Evolutionary conservation across 768 basidiomycete genomes (phyloP).

Genomic region (Zangia roseola): DNA sequence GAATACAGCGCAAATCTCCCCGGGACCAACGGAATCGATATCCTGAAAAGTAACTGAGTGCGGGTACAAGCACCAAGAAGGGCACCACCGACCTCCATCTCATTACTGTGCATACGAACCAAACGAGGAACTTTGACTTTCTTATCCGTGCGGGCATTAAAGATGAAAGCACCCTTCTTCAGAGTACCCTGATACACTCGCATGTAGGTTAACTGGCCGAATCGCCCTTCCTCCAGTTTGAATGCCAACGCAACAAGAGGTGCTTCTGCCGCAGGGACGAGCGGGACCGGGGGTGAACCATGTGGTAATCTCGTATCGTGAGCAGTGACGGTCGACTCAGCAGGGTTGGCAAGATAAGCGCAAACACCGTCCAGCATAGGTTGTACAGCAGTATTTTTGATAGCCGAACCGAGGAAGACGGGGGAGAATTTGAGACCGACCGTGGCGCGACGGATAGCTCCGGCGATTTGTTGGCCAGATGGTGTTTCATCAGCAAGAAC

Average conservation of each 20-base stretch:
- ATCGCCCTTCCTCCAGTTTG: constrained; percentile 97
- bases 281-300: constrained; percentile 64
- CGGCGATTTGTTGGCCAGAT: constrained; percentile 66
- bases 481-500: constrained; percentile 84
- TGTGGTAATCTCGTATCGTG: constrained; percentile 75
- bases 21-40: constrained; percentile 89
- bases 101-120: constrained; percentile 97
- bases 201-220: constrained; percentile 98
- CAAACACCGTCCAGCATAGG: constrained; percentile 93
- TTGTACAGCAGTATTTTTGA: constrained; percentile 96
- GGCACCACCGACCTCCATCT: constrained; percentile 81
- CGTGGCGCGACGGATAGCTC: constrained; percentile 88
- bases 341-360: constrained; percentile 88
- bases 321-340: constrained; percentile 75
- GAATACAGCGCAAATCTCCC: constrained; percentile 99
- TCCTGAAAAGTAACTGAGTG: constrained; percentile 51
- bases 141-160: constrained; percentile 93
- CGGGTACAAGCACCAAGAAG: neutral
- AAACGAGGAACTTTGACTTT: constrained; percentile 94
- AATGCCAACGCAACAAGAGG: constrained; percentile 94
- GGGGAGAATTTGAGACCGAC: constrained; percentile 89
- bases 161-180: constrained; percentile 82
- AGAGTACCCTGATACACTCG: constrained; percentile 94
- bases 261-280: constrained; percentile 80
- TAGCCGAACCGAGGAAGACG: constrained; percentile 94